phyloP scores from a whole-genome alignment of 345 rosid genomes.

The Eucalyptus polybractea region DNA sequence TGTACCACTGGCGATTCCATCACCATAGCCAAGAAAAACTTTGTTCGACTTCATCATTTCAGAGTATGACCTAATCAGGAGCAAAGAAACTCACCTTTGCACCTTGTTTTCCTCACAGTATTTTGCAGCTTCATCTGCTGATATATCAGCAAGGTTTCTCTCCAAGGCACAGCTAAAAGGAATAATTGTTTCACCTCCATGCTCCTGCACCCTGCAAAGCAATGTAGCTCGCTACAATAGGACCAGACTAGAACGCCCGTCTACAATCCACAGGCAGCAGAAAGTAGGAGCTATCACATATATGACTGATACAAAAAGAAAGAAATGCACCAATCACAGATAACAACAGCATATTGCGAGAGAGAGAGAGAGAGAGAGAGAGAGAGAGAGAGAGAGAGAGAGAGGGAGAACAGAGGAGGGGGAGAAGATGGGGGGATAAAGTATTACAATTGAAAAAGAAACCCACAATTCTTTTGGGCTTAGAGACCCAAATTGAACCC shows the following conservation, averaged over 20 bases:
- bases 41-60: not conserved
- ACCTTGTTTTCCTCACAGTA: constrained; percentile 95
- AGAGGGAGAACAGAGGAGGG: not conserved
- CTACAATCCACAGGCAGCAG: not conserved
- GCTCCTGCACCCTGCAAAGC: constrained; percentile 83
- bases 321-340: not conserved
- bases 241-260: not conserved
- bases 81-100: constrained; percentile 58
- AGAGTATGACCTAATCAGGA: not conserved
- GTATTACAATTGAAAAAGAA: not conserved
- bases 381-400: not conserved
- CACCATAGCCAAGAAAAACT: not conserved
- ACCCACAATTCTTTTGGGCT: not conserved
- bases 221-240: not conserved
- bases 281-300: not conserved
- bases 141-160: constrained; percentile 71
- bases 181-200: constrained; percentile 84
- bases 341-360: not conserved
- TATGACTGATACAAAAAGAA: not conserved
- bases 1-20: not conserved
- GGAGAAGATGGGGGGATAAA: not conserved
- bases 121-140: constrained; percentile 60
- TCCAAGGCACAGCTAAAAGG: constrained; percentile 86
- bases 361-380: not conserved
- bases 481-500: not conserved